Percentiles rank a stretch among this genome's conserved stretches.
Evolutionary conservation across 2,329 filamentous ascomycete species (phyloP).

Genomic region (Trichoderma koningiopsis): DNA sequence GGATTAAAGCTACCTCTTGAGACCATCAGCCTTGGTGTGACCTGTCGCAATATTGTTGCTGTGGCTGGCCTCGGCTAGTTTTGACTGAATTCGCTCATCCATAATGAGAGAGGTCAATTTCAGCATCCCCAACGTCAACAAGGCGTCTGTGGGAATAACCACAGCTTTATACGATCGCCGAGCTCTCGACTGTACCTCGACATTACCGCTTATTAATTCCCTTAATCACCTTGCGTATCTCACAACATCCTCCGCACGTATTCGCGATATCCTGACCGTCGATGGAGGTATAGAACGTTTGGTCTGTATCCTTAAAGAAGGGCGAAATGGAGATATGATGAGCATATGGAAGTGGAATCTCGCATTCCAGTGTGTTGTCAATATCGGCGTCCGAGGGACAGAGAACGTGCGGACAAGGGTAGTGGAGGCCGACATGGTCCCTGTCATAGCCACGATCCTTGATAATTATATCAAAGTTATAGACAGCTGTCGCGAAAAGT

Average conservation of each 20-base stretch:
- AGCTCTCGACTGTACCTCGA: constrained; percentile 97
- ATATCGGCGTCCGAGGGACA: constrained; percentile 94
- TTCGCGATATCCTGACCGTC: constrained; percentile 95
- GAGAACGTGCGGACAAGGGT: constrained; percentile 92
- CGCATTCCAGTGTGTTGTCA: constrained; percentile 98
- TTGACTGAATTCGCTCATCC: constrained; percentile 34
- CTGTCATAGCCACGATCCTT: constrained; percentile 95
- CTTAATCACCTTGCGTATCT: constrained; percentile 98
- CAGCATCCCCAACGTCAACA: constrained; percentile 98
- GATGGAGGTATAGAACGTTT: constrained; percentile 97
- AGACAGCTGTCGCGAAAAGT: constrained; percentile 85
- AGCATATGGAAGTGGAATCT: constrained; percentile 99
- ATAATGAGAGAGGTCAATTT: constrained; percentile 99
- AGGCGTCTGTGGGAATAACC: constrained; percentile 98
- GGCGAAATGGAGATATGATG: constrained; percentile 97
- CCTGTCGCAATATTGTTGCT: neutral
- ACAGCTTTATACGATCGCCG: constrained; percentile 97
- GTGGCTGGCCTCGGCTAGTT: neutral
- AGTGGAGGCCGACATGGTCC: constrained; percentile 98
- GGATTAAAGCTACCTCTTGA: neutral
- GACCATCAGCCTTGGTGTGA: neutral
- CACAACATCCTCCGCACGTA: constrained; percentile 94
- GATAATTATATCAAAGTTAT: constrained; percentile 98
- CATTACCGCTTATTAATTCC: constrained; percentile 95
- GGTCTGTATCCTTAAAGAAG: constrained; percentile 97